A percentile compares a stretch with the other conserved stretches of the same genome.
Conservation (phyloP, 1,284 basidiomycete genomes). For the Pseudozyma tsukubaensis region DNA sequence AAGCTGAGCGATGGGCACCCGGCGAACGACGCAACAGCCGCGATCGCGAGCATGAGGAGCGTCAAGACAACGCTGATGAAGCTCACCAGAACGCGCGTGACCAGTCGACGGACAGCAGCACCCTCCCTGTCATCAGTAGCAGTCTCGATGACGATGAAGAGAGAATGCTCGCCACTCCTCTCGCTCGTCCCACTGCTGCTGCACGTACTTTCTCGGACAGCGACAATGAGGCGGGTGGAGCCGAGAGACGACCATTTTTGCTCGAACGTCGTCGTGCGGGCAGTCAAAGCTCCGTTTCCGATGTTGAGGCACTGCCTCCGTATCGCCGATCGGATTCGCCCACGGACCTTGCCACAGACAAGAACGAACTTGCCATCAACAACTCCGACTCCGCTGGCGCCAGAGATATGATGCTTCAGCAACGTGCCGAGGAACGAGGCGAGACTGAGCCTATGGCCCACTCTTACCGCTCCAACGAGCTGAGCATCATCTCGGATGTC, state of each 20-base stretch:
- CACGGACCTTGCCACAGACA: conserved; percentile 23
- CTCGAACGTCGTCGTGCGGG: conserved; percentile 34
- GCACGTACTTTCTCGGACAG: conserved; percentile 20
- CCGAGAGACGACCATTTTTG: conserved; percentile 26
- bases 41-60: conserved; percentile 15
- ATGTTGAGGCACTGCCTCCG: conserved; percentile 29
- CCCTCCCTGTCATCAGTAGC: conserved; percentile 29
- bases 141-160: conserved; percentile 48
- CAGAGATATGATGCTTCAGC: conserved; percentile 56
- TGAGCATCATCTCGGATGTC: conserved; percentile 32
- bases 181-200: conserved; percentile 28
- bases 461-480: conserved; percentile 44
- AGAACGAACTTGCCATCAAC: conserved; percentile 41
- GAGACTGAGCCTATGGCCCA: conserved; percentile 40
- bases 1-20: conserved; percentile 43
- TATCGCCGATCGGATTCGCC: conserved; percentile 23
- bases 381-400: conserved; percentile 53
- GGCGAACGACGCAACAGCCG: conserved; percentile 22
- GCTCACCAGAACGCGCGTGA: conserved; percentile 20
- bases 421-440: conserved; percentile 47
- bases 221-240: conserved; percentile 21
- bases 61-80: conserved; percentile 10
- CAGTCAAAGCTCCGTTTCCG: conserved; percentile 45
- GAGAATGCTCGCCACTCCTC: conserved; percentile 41
- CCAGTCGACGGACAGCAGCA: conserved; percentile 23